These are phyloP conservation scores for Daedaleopsis nitida DNA, from an alignment of 768 basidiomycete species.

Conservation along the genomic window DNA sequence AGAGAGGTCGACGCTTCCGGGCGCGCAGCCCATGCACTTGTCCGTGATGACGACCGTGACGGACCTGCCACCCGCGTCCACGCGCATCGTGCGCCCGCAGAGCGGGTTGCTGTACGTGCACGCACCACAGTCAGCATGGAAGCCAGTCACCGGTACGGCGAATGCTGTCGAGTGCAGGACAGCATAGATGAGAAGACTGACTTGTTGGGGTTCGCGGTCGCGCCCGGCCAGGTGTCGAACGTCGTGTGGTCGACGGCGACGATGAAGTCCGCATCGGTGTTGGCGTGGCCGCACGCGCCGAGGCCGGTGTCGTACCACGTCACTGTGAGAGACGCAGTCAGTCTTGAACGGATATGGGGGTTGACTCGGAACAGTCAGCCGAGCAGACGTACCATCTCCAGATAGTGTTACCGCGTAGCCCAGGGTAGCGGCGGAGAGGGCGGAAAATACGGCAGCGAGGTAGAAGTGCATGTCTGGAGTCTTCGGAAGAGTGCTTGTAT, in stretches of 20 bases:
- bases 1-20: slow-evolving; percentile 25
- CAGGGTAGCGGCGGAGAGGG: neutral
- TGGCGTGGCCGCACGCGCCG: slow-evolving; percentile 43
- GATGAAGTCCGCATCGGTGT: slow-evolving; percentile 28
- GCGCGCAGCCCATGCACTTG: slow-evolving; percentile 30
- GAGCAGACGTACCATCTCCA: neutral
- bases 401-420: neutral
- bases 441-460: neutral
- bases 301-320: slow-evolving; percentile 27
- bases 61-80: slow-evolving; percentile 12
- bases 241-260: slow-evolving; percentile 30
- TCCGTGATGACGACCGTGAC: slow-evolving; percentile 31
- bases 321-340: too few species aligned
- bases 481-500: too few species aligned
- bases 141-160: too few species aligned
- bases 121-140: too few species aligned
- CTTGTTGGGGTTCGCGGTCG: neutral
- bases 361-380: too few species aligned
- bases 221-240: too few species aligned
- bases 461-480: neutral
- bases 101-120: too few species aligned
- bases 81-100: too few species aligned
- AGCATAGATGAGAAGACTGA: neutral
- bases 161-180: neutral
- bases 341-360: too few species aligned